Conservation (phyloP, 2,329 filamentous ascomycete genomes). For the Leptosphaerulina australis region DNA sequence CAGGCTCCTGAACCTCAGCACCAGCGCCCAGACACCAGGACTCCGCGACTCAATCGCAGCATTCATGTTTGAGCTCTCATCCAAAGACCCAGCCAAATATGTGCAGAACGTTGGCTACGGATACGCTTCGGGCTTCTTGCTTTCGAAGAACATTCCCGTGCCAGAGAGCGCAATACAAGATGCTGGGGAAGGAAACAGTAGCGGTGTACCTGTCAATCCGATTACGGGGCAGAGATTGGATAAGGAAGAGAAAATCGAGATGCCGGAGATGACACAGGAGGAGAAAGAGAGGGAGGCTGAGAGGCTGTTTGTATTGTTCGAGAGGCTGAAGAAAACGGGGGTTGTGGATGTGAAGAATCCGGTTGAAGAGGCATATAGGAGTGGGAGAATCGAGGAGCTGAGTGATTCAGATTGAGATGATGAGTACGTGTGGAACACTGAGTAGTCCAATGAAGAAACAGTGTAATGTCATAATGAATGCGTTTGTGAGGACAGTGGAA, state of each 20-base stretch:
- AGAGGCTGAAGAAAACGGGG: conserved; percentile 76
- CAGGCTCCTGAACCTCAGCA: conserved; percentile 76
- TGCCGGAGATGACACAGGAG: conserved; percentile 81
- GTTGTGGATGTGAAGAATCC: conserved; percentile 81
- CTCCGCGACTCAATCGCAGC: conserved; percentile 76
- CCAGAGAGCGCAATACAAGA: conserved; percentile 67
- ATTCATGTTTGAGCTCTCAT: conserved; percentile 86
- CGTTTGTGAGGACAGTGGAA: too few species aligned
- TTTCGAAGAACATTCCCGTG: conserved; percentile 80
- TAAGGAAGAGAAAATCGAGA: conserved; percentile 64
- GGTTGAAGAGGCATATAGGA: conserved; percentile 69
- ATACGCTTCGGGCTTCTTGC: conserved; percentile 87
- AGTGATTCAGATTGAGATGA: conserved; percentile 54
- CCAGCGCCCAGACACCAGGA: conserved; percentile 72
- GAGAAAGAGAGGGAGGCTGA: conserved; percentile 94
- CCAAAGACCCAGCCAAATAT: conserved; percentile 77
- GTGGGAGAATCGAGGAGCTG: conserved; percentile 74
- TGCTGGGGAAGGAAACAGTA: conserved; percentile 38
- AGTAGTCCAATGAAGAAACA: too few species aligned
- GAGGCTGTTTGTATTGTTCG: conserved; percentile 86
- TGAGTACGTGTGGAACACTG: too few species aligned
- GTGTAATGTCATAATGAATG: not conserved
- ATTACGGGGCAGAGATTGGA: conserved; percentile 85
- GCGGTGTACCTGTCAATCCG: conserved; percentile 68
- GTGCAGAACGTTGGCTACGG: conserved; percentile 94